Evolutionary conservation across 164 flowering plant species (phyloP).

Genomic region (Warburgia ugandensis): DNA sequence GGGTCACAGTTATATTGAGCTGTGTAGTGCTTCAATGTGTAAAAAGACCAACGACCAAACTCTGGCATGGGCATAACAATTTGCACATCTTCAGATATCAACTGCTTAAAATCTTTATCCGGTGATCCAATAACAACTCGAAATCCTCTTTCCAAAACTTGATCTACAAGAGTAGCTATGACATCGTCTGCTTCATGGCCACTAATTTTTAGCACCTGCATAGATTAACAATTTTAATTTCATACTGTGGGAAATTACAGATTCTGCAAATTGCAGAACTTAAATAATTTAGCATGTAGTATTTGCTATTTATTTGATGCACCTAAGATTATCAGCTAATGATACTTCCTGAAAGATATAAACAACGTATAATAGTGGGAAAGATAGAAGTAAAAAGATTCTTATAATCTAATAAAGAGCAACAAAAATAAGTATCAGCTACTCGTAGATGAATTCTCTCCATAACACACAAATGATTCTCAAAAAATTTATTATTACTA

Average conservation of each 20-base stretch:
- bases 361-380: too few relatives aligned
- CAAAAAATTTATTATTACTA: too few relatives aligned
- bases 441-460: too few relatives aligned
- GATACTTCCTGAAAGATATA: too few relatives aligned
- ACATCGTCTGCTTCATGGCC: conserved; percentile 96
- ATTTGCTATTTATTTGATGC: not conserved
- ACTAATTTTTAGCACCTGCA: conserved; percentile 61
- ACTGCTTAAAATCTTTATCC: conserved; percentile 96
- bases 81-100: conserved; percentile 89
- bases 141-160: conserved; percentile 51
- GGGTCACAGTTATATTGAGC: conserved; percentile 84
- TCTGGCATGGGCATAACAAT: conserved; percentile 79
- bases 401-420: too few relatives aligned
- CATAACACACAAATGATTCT: too few relatives aligned
- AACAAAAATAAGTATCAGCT: too few relatives aligned
- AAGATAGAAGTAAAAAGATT: too few relatives aligned
- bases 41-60: conserved; percentile 83
- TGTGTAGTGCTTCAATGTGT: conserved; percentile 72
- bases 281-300: conserved; percentile 2
- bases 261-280: conserved; percentile 6
- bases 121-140: conserved; percentile 85
- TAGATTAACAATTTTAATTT: conserved; percentile 9
- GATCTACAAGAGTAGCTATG: conserved; percentile 72
- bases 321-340: too few relatives aligned
- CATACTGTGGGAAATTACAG: conserved; percentile 5